These are phyloP conservation scores for Xylaria cubensis DNA, from an alignment of 495 filamentous ascomycete species.

Conservation along the genomic window DNA sequence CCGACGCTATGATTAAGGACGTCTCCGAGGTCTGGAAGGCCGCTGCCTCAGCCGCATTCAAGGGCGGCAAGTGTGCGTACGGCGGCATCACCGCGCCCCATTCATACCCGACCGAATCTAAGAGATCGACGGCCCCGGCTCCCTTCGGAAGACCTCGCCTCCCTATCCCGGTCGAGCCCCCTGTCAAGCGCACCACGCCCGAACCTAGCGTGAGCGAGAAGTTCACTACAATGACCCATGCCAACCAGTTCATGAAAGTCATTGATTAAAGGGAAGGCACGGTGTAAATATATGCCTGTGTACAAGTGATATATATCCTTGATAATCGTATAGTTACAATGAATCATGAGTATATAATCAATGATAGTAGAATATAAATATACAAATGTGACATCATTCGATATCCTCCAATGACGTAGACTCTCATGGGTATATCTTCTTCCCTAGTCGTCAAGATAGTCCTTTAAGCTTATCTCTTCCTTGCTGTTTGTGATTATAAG, in stretches of 20 bases:
- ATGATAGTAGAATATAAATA: not conserved
- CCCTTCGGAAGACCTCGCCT: constrained; percentile 37
- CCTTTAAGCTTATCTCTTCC: constrained; percentile 27
- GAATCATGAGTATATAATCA: not conserved
- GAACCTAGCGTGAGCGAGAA: constrained; percentile 32
- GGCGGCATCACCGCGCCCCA: constrained; percentile 31
- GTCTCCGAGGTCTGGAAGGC: constrained; percentile 56
- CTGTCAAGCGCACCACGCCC: constrained; percentile 18
- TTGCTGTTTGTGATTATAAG: constrained; percentile 27
- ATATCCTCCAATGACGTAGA: constrained; percentile 4
- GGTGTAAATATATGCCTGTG: not conserved
- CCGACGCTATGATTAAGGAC: constrained; percentile 55
- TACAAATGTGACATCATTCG: not conserved
- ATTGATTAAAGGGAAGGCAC: constrained; percentile 30
- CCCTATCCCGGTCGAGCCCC: constrained; percentile 19
- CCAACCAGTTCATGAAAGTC: constrained; percentile 42
- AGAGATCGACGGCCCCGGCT: constrained; percentile 26
- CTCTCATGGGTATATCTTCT: not conserved
- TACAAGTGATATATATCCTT: not conserved
- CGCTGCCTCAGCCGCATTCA: constrained; percentile 48
- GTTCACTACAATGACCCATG: constrained; percentile 26
- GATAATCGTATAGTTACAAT: not conserved
- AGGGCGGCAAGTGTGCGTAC: constrained; percentile 43
- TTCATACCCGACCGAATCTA: constrained; percentile 27
- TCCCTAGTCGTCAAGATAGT: not conserved